These are phyloP conservation scores for Biscutella laevigata DNA, from an alignment of 441 rosid species.

Conservation along the genomic window DNA sequence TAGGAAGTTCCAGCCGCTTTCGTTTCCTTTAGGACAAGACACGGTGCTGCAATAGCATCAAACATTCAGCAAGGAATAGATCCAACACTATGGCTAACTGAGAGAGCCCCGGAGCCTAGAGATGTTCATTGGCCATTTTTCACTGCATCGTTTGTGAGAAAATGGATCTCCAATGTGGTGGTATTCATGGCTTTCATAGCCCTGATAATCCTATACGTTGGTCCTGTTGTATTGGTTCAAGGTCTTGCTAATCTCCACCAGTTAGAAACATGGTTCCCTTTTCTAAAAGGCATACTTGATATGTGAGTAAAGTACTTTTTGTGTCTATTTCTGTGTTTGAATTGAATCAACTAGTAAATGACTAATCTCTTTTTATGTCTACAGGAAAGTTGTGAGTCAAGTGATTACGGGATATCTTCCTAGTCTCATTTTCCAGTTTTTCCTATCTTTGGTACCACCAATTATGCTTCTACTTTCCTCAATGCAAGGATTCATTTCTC, in stretches of 20 bases:
- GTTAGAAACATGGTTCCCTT: constrained; percentile 72
- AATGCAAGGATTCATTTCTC: constrained; percentile 68
- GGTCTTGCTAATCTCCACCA: constrained; percentile 81
- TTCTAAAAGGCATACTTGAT: constrained; percentile 49
- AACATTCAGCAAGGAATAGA: constrained; percentile 73
- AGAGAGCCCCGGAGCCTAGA: constrained; percentile 74
- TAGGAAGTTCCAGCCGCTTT: constrained; percentile 91
- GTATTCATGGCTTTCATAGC: constrained; percentile 42
- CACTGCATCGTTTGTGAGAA: constrained; percentile 66
- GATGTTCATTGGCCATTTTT: constrained; percentile 91
- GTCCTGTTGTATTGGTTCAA: constrained; percentile 84
- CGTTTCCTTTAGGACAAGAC: constrained; percentile 75
- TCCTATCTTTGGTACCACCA: constrained; percentile 57
- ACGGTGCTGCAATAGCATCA: constrained; percentile 67
- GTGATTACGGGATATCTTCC: constrained; percentile 94
- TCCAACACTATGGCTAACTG: constrained; percentile 85
- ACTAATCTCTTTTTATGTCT: constrained; percentile 2
- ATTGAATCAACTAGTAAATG: not conserved
- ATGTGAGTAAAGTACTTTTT: too few species aligned
- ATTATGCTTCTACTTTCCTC: constrained; percentile 64
- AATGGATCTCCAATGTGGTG: constrained; percentile 61
- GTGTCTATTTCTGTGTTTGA: not conserved
- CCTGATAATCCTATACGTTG: constrained; percentile 55
- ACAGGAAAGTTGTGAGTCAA: constrained; percentile 63
- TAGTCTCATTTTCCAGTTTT: constrained; percentile 63